Conservation (phyloP, 2,329 filamentous ascomycete genomes). For the Fusarium coicis region DNA sequence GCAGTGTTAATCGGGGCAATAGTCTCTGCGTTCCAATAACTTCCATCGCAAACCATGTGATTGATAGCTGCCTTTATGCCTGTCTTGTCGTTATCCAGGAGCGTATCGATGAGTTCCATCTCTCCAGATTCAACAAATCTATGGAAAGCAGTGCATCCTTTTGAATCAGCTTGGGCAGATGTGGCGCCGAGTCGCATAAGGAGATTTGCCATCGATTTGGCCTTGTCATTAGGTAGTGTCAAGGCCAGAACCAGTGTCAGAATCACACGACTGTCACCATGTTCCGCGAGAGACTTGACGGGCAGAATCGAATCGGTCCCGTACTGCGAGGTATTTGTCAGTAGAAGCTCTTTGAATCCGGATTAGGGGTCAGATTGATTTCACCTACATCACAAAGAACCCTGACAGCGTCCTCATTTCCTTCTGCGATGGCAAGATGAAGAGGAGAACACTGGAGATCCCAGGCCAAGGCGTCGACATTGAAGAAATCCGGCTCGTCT, state of each 20-base stretch:
- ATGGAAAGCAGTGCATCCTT: slow-evolving; percentile 73
- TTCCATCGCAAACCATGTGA: slow-evolving; percentile 62
- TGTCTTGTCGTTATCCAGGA: slow-evolving; percentile 67
- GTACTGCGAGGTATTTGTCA: slow-evolving; percentile 61
- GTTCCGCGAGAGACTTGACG: slow-evolving; percentile 70
- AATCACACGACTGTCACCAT: slow-evolving; percentile 68
- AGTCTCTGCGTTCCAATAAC: slow-evolving; percentile 49
- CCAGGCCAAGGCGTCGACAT: slow-evolving; percentile 84
- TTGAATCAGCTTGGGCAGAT: slow-evolving; percentile 75
- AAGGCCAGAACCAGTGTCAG: slow-evolving; percentile 77
- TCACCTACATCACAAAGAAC: slow-evolving; percentile 68
- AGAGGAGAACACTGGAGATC: slow-evolving; percentile 78
- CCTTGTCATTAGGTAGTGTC: slow-evolving; percentile 69
- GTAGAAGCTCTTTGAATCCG: background rate
- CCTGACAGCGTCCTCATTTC: slow-evolving; percentile 75
- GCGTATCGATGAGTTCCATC: slow-evolving; percentile 57
- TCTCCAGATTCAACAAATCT: slow-evolving; percentile 67
- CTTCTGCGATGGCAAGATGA: slow-evolving; percentile 81
- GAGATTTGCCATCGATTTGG: slow-evolving; percentile 70
- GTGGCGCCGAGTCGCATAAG: slow-evolving; percentile 78
- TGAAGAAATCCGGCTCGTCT: slow-evolving; percentile 81
- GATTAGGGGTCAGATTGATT: background rate
- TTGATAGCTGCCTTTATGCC: slow-evolving; percentile 74
- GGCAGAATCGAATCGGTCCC: slow-evolving; percentile 82
- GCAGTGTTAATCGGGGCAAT: slow-evolving; percentile 68